Conservation (phyloP, 2,329 filamentous ascomycete genomes). For the Dothideomycetes sp. region DNA sequence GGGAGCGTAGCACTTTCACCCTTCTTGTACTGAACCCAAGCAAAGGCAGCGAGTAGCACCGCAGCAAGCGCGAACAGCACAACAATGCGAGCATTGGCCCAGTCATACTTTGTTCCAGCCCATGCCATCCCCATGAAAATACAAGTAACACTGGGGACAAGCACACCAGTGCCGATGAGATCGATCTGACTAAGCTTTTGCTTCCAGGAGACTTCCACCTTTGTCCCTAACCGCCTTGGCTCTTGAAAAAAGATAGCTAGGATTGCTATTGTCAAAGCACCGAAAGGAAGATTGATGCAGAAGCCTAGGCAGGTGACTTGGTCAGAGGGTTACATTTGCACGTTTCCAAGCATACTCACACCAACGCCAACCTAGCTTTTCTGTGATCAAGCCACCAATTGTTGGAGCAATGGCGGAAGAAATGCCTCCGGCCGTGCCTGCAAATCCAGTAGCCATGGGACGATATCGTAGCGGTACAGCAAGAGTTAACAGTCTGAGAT, state of each 20-base stretch:
- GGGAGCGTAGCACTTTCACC: constrained; percentile 24
- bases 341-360: too few species aligned
- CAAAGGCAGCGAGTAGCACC: constrained; percentile 21
- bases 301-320: too few species aligned
- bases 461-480: constrained; percentile 18
- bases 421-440: constrained; percentile 16
- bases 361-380: constrained; percentile 24
- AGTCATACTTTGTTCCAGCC: constrained; percentile 26
- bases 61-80: constrained; percentile 22
- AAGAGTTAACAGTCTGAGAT: constrained; percentile 12
- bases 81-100: constrained; percentile 25
- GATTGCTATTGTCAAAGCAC: constrained; percentile 10
- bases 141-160: constrained; percentile 21
- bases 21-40: constrained; percentile 18
- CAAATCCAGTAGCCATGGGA: constrained; percentile 17
- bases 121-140: constrained; percentile 21
- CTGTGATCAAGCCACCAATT: too few species aligned
- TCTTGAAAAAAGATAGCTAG: constrained; percentile 10
- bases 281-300: constrained; percentile 24
- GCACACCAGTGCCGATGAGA: constrained; percentile 20
- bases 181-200: constrained; percentile 19
- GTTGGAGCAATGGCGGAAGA: constrained; percentile 19
- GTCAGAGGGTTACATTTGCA: too few species aligned
- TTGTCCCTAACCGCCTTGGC: too few species aligned
- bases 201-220: constrained; percentile 4